phyloP scores from a whole-genome alignment of 371 early-diverging fungal genomes.

The Quaeritorhiza haematococci region DNA sequence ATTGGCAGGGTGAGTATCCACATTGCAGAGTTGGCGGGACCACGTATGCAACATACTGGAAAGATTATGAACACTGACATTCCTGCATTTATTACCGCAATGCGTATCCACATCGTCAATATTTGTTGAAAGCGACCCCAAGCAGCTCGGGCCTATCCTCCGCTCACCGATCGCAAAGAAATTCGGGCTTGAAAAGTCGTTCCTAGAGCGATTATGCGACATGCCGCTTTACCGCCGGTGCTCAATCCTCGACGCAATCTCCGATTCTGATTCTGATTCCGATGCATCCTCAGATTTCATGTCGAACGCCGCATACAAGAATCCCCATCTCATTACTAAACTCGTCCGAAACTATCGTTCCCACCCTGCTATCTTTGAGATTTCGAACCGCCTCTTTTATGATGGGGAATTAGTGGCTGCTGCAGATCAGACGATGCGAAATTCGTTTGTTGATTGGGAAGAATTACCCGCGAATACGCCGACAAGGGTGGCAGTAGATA shows the following conservation, averaged over 20 bases:
- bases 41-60: too few relatives aligned
- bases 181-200: conserved; percentile 6
- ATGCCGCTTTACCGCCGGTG: conserved; percentile 7
- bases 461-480: conserved; percentile 4
- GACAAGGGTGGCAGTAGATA: too few relatives aligned
- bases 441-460: conserved; percentile 8
- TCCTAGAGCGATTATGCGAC: conserved; percentile 23
- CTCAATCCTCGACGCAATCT: not conserved
- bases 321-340: conserved; percentile 11
- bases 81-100: too few relatives aligned
- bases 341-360: conserved; percentile 28
- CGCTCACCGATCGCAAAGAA: conserved; percentile 9
- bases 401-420: conserved; percentile 12
- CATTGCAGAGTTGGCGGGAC: too few relatives aligned
- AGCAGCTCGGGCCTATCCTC: conserved; percentile 27
- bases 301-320: conserved; percentile 4
- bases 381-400: conserved; percentile 18
- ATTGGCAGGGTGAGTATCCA: too few relatives aligned
- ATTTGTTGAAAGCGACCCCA: conserved; percentile 15
- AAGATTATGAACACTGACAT: too few relatives aligned
- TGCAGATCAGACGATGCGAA: conserved; percentile 6
- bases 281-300: too few relatives aligned
- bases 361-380: conserved; percentile 16
- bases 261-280: too few relatives aligned
- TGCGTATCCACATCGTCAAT: too few relatives aligned